Conservation (phyloP, 164 flowering plant genomes). For the Berberis vulgaris region DNA sequence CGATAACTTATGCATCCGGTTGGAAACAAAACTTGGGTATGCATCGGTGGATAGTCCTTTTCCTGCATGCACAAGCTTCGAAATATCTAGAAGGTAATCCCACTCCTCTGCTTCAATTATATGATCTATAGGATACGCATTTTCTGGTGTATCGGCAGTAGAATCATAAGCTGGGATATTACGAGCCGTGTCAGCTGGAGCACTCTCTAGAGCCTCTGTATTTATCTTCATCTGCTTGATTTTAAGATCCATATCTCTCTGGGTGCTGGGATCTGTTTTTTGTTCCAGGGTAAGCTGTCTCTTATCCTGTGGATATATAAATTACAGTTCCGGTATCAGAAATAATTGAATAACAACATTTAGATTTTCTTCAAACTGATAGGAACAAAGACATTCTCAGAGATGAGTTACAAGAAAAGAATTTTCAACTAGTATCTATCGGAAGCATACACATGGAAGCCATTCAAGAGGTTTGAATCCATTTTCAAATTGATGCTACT, state of each 20-base stretch:
- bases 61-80: constrained; percentile 25
- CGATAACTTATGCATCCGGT: constrained; percentile 37
- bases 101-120: constrained; percentile 67
- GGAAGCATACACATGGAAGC: no score
- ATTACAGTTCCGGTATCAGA: no score
- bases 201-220: constrained; percentile 40
- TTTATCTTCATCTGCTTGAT: constrained; percentile 26
- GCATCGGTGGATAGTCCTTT: constrained; percentile 12
- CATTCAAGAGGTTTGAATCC: no score
- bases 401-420: no score
- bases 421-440: no score
- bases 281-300: constrained; percentile 21
- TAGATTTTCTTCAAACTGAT: no score
- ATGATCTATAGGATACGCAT: constrained; percentile 71
- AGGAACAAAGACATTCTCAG: no score
- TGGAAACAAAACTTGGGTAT: constrained; percentile 64
- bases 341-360: no score
- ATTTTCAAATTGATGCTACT: no score
- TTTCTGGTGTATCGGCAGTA: constrained; percentile 51
- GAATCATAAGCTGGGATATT: constrained; percentile 64
- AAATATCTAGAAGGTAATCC: constrained; percentile 48
- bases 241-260: constrained; percentile 22
- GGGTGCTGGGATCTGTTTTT: constrained; percentile 30
- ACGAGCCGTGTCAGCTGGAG: constrained; percentile 19
- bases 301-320: constrained; percentile 32